Base-by-base conservation (phyloP, 148 eudicot species). In the Rhododendron molle region DNA sequence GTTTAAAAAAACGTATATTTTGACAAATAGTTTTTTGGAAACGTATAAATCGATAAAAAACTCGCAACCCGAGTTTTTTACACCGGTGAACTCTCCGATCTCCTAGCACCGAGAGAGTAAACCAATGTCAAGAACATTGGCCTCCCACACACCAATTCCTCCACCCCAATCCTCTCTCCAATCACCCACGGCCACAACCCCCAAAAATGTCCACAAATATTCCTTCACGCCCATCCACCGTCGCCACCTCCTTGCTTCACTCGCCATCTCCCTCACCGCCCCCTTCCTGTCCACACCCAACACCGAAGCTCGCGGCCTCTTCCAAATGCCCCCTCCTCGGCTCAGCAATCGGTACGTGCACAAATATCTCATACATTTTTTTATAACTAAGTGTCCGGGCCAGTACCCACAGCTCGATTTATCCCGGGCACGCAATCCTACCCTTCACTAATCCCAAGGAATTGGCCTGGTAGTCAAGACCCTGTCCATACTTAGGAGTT, bases 311-410 rank as follows among this genome's bases (percentile, higher is more conserved):
- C 92, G 99, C 23, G 99, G 98, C 38, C 99, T 97, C 90, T 95
- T 97, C 88, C 99, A 95, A 91, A 97, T 97, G 99, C 98, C 99
- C 50, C 99, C 99, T 12, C 72, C 87, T 80, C 92, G 96, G 20
- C 98, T 97, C 87, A 89, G 82, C 81, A 97, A 97, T 87, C 91
- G 99, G 99, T 96, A 88, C 12, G 21, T 38, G 4, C 28, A 28
- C 4, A 3, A 6, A n/a, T 76, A 11, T 73, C 43, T 0, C 73
- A 26, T 67, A 2, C 5, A 11, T 1, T 71, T 26, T 71, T 30
- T 71, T 30, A 67, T 71, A 32, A 71, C 8, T n/a, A 4, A 5
- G 38, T 30, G 38, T 71, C 38, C 18, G 4, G 3, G 12, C 13
- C 3, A 62, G 13, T n/a, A 67, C 12, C 4, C 16, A 12, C 32